These are phyloP conservation scores for Boletus rufocinnamomeus DNA, from an alignment of 768 basidiomycete genomes.

Conservation along the genomic window DNA sequence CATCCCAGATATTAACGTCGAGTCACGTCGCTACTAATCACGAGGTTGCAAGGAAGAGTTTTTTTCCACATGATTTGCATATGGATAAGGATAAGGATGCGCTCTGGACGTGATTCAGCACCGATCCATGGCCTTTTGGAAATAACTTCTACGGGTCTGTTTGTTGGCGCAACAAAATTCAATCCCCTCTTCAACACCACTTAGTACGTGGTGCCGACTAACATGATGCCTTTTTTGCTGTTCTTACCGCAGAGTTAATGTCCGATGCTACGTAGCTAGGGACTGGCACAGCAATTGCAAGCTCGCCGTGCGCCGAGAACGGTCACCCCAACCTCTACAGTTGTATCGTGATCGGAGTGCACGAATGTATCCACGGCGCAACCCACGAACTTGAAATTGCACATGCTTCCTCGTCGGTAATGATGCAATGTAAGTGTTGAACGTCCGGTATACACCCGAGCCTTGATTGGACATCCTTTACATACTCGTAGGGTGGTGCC, in stretches of 20 bases:
- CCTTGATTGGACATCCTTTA: neutral
- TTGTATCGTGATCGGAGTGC: neutral
- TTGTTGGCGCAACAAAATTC: neutral
- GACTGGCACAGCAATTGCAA: slow-evolving; percentile 5
- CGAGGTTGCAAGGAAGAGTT: slow-evolving; percentile 16
- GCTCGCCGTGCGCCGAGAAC: neutral
- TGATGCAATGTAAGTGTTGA: slow-evolving; percentile 7
- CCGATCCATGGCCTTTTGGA: neutral
- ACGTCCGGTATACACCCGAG: neutral
- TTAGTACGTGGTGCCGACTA: slow-evolving; percentile 7
- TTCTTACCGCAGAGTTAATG: neutral
- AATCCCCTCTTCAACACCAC: neutral
- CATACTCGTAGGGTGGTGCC: slow-evolving; percentile 3
- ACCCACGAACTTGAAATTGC: neutral
- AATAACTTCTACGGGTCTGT: neutral
- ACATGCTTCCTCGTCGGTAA: neutral
- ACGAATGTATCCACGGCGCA: neutral
- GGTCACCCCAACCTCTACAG: neutral
- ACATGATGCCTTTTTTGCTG: neutral
- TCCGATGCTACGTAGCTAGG: neutral
- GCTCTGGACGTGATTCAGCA: neutral
- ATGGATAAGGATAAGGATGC: slow-evolving; percentile 6
- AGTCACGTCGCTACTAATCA: slow-evolving; percentile 19
- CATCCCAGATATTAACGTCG: slow-evolving; percentile 18
- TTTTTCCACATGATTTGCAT: slow-evolving; percentile 14